Evolutionary conservation across 1,139 yeast species (phyloP), one percentile per base, ranked within the genome.

Genomic region (Debaryomyces psychrophilus): DNA sequence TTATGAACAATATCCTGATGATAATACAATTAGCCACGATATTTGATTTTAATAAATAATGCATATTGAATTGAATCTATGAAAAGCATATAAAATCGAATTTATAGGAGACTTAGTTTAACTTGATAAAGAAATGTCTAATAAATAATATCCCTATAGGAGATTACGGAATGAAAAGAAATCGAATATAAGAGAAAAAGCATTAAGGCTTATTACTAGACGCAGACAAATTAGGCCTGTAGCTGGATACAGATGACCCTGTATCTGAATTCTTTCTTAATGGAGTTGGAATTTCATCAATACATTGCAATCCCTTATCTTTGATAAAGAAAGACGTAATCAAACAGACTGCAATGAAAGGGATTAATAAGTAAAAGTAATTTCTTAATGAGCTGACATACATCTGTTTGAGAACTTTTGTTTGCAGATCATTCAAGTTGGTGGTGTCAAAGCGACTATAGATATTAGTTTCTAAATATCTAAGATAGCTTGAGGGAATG

Each of bases 231-330:
- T 41, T n/a, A 42, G 29, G 2, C 7, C 38, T 42, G 15, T 8
- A 11, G 23, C 41, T 36, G 2, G 53, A 44, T 6, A 47, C 47
- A 26, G 46, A 45, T 4, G 50, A 46, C 27, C 49, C 51, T 22
- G 34, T 25, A 31, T 46, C 51, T 34, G 31, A 26, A 33, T 6
- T 15, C 29, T 35, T 36, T 31, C 37, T 36, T 11, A 1, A 11
- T 11, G 36, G 27, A 4, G 45, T 42, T 1, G 41, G 38, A 1
- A 51, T 29, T 51, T 72, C 78, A 48, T 73, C 79, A 36, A 70
- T 61, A 47, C 76, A 65, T 37, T 65, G 68, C 38, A 77, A 63
- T 0, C 82, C 82, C 23, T 62, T 55, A 50, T 77, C 82, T 43
- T 60, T 65, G 12, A 76, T 62, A 35, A 74, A 62, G 15, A 73